These are phyloP conservation scores for Starmerella davenportii DNA, from an alignment of 805 yeast genomes.

Conservation along the genomic window DNA sequence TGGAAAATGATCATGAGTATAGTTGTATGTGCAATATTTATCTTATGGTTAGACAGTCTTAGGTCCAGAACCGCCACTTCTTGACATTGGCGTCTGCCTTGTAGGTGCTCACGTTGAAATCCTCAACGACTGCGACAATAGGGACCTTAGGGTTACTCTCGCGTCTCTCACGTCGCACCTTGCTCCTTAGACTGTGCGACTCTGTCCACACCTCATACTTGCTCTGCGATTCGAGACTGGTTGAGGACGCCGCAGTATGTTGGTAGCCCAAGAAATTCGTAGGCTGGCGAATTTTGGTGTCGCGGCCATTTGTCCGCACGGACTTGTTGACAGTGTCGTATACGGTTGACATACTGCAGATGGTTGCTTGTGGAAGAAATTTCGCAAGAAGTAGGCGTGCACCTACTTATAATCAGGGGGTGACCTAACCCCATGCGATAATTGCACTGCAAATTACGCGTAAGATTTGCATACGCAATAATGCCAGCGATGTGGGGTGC, in stretches of 20 bases:
- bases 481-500: no score
- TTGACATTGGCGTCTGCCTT: slow-evolving; percentile 1
- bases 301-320: slow-evolving; percentile 10
- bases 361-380: no score
- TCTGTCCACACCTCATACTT: slow-evolving; percentile 13
- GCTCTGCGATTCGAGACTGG: background rate
- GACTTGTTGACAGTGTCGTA: slow-evolving; percentile 7
- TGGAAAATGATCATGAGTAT: no score
- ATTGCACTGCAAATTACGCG: no score
- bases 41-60: no score
- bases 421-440: no score
- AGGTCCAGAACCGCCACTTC: slow-evolving; percentile 15
- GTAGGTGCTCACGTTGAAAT: slow-evolving; percentile 12
- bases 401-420: no score
- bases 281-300: slow-evolving; percentile 6
- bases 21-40: no score
- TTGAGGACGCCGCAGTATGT: slow-evolving; percentile 3
- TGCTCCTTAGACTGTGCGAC: slow-evolving; percentile 10
- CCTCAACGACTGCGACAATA: slow-evolving; percentile 13
- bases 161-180: slow-evolving; percentile 12
- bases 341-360: slow-evolving; percentile 6
- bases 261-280: slow-evolving; percentile 11
- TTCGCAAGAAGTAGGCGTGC: no score
- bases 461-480: no score
- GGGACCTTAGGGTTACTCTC: slow-evolving; percentile 10